Conservation (phyloP, 1,284 basidiomycete species). For the Marasmius sp. region DNA sequence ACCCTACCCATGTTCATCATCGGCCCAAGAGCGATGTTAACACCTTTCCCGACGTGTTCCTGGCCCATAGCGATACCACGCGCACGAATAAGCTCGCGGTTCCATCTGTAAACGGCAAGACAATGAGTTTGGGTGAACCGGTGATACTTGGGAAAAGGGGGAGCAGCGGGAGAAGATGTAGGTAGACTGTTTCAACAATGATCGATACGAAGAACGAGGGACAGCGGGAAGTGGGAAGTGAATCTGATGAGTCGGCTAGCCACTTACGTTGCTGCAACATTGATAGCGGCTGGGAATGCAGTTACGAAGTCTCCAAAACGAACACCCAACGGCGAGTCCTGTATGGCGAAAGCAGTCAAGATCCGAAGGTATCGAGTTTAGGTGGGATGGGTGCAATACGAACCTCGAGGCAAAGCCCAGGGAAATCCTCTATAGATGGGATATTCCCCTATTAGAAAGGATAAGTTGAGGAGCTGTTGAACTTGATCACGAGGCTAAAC, state of each 20-base stretch:
- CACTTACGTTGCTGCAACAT: conserved; percentile 36
- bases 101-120: conserved; percentile 40
- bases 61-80: conserved; percentile 76
- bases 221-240: neutral
- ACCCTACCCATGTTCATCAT: conserved; percentile 76
- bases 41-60: conserved; percentile 81
- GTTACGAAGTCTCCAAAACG: conserved; percentile 39
- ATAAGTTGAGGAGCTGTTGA: conserved; percentile 29
- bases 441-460: conserved; percentile 23
- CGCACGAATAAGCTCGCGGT: conserved; percentile 63
- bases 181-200: no score
- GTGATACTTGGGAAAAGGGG: neutral
- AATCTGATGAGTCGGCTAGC: neutral
- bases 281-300: conserved; percentile 45
- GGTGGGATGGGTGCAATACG: neutral
- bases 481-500: conserved; percentile 27
- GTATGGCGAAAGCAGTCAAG: neutral
- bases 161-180: no score
- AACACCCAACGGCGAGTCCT: conserved; percentile 42
- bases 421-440: conserved; percentile 17
- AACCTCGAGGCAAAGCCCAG: conserved; percentile 49
- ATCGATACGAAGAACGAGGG: neutral
- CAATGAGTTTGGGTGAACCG: neutral
- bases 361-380: neutral
- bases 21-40: conserved; percentile 64